These are phyloP conservation scores for Chytridium lagenaria DNA, from an alignment of 371 early-diverging fungal genomes.

Conservation along the genomic window DNA sequence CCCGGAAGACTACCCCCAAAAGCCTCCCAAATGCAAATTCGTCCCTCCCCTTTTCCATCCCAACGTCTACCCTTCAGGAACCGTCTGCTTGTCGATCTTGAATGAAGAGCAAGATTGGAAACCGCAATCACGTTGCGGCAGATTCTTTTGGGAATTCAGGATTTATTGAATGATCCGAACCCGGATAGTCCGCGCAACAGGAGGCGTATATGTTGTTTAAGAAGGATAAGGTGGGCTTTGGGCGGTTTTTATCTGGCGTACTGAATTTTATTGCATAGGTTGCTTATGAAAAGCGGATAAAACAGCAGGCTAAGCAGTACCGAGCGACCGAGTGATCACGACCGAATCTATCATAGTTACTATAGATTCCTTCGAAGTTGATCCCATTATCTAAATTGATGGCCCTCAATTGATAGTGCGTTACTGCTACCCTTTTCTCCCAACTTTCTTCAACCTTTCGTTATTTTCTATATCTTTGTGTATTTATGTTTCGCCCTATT, in stretches of 20 bases:
- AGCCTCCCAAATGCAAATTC: constrained; percentile 67
- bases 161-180: constrained; percentile 96
- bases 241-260: not conserved
- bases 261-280: constrained; percentile 20
- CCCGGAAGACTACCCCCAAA: constrained; percentile 73
- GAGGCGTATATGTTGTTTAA: constrained; percentile 91
- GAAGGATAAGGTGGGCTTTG: constrained; percentile 54
- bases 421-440: no score
- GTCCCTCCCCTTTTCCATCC: constrained; percentile 96
- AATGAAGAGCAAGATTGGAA: constrained; percentile 98
- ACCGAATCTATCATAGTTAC: no score
- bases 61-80: constrained; percentile 98
- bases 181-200: constrained; percentile 91
- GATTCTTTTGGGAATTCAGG: constrained; percentile 75
- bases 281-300: constrained; percentile 78
- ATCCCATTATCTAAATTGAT: no score
- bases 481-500: no score
- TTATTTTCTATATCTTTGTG: no score
- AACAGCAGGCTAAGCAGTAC: constrained; percentile 67
- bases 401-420: no score
- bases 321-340: not conserved
- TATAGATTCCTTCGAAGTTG: no score
- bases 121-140: constrained; percentile 98
- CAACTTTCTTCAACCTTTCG: no score
- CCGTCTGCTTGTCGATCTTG: constrained; percentile 98